Evolutionary conservation across 208 protist species (phyloP), one percentile per base, ranked within the genome.

Genomic region (Histomonas meleagridis): DNA sequence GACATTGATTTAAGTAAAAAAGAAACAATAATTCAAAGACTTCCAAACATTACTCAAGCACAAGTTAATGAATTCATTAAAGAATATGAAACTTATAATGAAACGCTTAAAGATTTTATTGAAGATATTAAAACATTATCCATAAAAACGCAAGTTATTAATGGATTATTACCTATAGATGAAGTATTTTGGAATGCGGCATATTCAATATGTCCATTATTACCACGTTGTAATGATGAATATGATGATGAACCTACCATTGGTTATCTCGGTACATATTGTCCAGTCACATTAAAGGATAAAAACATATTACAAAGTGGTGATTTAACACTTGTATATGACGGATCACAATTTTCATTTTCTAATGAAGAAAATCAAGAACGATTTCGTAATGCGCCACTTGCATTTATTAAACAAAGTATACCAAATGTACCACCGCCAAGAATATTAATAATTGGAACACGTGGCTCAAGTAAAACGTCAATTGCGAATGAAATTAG

Each of bases 341-440:
- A 51, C 16, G 76, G 76, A 14, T 12, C 76, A 38, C 18, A 46
- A 5, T 86, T 86, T 46, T 40, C 76, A 55, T 86, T 86, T 38
- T 12, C 76, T 16, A 46, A 86, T 55, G 76, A 86, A n/a, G 16
- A 12, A 21, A 0, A 0, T 12, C 43, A 51, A 48, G 76, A 86
- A 26, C 23, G 76, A 57, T 86, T 86, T 38, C 51, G 46, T 18
- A 48, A 43, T 18, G 76, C 76, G n/a, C 76, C 76, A 38, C 46
- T 86, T 28, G 76, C 76, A 10, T 86, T 86, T 16, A 43, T 86
- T 32, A n/a, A n/a, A n/a, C 0, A 28, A 5, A 12, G 16, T 26
- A n/a, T 86, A 4, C 76, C 76, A 38, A n/a, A 26, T 55, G 76
- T 86, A 57, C 76, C 76, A 55, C 76, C 76, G 28, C 76, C 76